Conservation (phyloP, 352 stramenopile genomes). For the Globisporangium irregulare region DNA sequence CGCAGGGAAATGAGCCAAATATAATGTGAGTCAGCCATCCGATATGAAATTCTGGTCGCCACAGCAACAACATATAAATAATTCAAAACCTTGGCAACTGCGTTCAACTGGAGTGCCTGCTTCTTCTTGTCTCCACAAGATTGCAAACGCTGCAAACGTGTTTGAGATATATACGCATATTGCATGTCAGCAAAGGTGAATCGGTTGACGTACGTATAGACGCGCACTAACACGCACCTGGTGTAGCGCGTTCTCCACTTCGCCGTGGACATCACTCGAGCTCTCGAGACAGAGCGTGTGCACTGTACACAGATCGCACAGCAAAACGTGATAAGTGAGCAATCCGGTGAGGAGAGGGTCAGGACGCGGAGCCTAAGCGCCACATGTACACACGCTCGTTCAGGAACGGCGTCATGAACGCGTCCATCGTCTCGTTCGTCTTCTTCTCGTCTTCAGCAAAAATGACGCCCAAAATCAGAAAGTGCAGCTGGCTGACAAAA, state of each 20-base stretch:
- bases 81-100: conserved; percentile 46
- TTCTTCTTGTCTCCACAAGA: conserved; percentile 55
- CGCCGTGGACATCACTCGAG: conserved; percentile 47
- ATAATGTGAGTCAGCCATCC: neutral
- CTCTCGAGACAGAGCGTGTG: conserved; percentile 42
- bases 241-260: conserved; percentile 69
- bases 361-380: neutral
- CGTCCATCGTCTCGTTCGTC: conserved; percentile 14
- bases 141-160: neutral
- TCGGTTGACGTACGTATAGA: neutral
- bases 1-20: neutral
- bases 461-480: neutral
- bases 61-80: neutral
- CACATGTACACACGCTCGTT: conserved; percentile 39
- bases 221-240: conserved; percentile 26
- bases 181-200: neutral
- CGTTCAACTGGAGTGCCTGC: conserved; percentile 56
- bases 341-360: too few relatives aligned
- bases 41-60: neutral
- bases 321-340: neutral
- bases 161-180: neutral
- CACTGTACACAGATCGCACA: conserved; percentile 24
- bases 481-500: neutral
- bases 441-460: neutral
- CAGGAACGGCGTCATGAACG: conserved; percentile 54